Base-by-base conservation (phyloP, 2,329 filamentous ascomycete species). In the Penicillium expansum region DNA sequence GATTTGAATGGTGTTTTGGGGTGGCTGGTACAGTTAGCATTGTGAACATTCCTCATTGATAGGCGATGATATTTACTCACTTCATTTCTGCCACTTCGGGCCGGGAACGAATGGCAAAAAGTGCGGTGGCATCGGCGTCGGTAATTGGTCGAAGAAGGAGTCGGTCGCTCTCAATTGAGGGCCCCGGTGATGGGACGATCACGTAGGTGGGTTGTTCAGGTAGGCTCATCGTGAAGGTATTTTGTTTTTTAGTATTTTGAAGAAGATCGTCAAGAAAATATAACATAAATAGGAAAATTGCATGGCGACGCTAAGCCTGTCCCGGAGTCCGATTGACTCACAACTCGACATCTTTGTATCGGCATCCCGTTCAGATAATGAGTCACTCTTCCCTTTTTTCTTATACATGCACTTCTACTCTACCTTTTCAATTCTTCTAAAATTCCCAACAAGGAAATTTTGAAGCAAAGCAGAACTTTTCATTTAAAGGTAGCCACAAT, bases 31-130 rank as follows among this genome's bases (percentile, higher is more conserved):
- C 3, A 24, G 32, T 62, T 29, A 62, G 50, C 22, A 41, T 42
- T 10, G 24, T 42, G n/a, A 8, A 20, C 11, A 16, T 3, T 32
- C 11, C n/a, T 7, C 20, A 14, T 11, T 2, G 18, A 35, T 30
- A 22, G 20, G 13, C 10, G 24, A 29, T 5, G 18, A 7, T 11
- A 20, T 29, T 11, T 32, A 55, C 59, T 33, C 29, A 69, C 67
- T 69, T 68, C n/a, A 55, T 58, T 24, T 50, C 53, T 13, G 67
- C 64, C 3, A 69, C 64, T 57, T 69, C 65, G 16, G 65, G 66
- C 7, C 55, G 50, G 9, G 60, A 60, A 9, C 67, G 67, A 50
- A 69, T 60, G 5, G 63, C 65, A 20, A 66, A 63, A 2, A 69
- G 52, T n/a, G 60, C 63, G 5, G 51, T 22, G 9, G 55, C 56